Percentiles rank a stretch among this genome's conserved stretches.
These are phyloP conservation scores for Rhododendron griersonianum DNA, from an alignment of 148 eudicot species.

Conservation along the genomic window DNA sequence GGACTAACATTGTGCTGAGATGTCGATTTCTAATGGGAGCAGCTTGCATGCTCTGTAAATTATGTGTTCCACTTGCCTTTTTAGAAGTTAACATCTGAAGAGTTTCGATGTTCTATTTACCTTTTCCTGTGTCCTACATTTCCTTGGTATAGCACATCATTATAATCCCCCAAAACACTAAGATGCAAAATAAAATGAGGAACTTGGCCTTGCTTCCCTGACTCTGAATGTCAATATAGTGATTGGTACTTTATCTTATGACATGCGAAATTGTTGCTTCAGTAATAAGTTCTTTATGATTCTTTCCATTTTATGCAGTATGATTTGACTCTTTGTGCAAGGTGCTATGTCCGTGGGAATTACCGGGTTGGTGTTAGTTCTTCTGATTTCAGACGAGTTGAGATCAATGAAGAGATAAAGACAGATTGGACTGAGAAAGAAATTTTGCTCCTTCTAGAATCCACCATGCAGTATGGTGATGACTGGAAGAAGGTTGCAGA, in stretches of 20 bases:
- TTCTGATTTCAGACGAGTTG: constrained; percentile 82
- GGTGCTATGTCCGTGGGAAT: constrained; percentile 84
- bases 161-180: background rate
- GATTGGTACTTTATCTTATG: background rate
- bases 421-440: constrained; percentile 90
- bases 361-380: constrained; percentile 51
- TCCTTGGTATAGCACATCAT: background rate
- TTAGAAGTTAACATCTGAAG: background rate
- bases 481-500: constrained; percentile 89
- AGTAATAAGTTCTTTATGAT: background rate
- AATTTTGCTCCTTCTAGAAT: constrained; percentile 83
- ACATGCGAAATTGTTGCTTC: background rate
- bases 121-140: background rate
- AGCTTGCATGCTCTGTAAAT: background rate
- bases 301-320: constrained; percentile 41
- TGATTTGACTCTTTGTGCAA: constrained; percentile 83
- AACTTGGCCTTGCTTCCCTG: background rate
- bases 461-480: constrained; percentile 82
- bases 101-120: background rate
- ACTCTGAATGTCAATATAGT: background rate
- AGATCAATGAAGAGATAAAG: constrained; percentile 71
- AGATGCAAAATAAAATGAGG: background rate
- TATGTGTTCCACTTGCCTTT: background rate
- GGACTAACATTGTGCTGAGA: background rate
- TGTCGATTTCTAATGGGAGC: background rate